Evolutionary conservation across 2,329 filamentous ascomycete species (phyloP), one percentile per base, ranked within the genome.

Genomic region (Sclerotinia borealis): DNA sequence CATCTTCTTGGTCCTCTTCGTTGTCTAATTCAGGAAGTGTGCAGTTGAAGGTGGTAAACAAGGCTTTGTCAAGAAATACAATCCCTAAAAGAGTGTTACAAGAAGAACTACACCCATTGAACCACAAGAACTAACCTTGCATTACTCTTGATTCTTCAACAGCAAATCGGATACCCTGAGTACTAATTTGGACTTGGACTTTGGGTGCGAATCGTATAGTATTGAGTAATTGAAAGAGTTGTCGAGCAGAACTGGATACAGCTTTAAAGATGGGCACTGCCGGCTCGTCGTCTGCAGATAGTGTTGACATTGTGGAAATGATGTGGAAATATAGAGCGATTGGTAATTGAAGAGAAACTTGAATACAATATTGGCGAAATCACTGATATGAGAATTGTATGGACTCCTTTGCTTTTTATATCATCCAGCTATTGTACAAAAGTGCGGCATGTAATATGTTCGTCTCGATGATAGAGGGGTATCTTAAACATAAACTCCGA

Each of bases 401-500:
- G 59, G 67, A 66, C 41, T 63, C 65, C 65, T 68, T 68, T 72
- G 67, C 63, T 72, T 71, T 56, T 70, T 71, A 67, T 71, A 65
- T 66, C 61, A 63, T 64, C 68, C 68, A 69, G 66, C 68, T 74
- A 74, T 67, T 71, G 65, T 74, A 74, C 72, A 74, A 47, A 61
- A 67, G 68, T 63, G 66, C 63, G 59, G 66, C 65, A 56, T 13
- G 66, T 70, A 67, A 68, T 68, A 68, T 65, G 68, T 68, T 51
- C 67, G 45, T 51, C 39, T 36, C 29, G 66, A 41, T 61, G 31
- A 64, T 67, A 63, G 61, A 64, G 61, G 62, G 60, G 60, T 65
- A 58, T 64, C 58, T 66, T 75, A 99, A 77, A 99, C 92, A 87
- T 99, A 98, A 75, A 99, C 95, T 76, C 95, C 95, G 76, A 95